phyloP scores from a whole-genome alignment of 352 stramenopile species.

The Phytophthora brassicae region DNA sequence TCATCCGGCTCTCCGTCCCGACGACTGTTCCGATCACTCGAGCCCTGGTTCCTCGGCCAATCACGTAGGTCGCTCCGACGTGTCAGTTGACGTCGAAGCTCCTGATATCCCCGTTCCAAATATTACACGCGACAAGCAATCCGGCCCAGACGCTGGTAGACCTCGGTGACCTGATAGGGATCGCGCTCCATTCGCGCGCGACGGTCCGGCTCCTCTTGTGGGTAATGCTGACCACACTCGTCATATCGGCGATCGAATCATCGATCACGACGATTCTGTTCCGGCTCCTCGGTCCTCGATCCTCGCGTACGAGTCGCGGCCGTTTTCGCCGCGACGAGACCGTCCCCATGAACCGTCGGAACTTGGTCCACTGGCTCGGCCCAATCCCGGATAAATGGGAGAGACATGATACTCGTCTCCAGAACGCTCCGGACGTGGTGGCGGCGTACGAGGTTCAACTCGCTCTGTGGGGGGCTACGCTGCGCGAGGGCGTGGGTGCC shows the following conservation, averaged over 20 bases:
- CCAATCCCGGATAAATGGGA: slow-evolving; percentile 12
- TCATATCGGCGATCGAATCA: no score
- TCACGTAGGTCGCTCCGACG: background rate
- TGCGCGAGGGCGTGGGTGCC: background rate
- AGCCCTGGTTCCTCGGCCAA: background rate
- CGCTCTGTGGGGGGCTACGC: background rate
- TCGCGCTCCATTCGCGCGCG: no score
- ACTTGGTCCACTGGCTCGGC: slow-evolving; percentile 4
- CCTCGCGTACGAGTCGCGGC: no score
- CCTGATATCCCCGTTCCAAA: background rate
- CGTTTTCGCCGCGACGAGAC: no score
- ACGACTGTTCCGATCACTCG: background rate
- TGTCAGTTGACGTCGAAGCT: background rate
- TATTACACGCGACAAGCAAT: no score
- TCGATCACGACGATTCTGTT: no score
- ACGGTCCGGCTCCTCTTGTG: no score
- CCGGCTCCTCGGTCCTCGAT: no score
- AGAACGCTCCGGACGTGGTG: slow-evolving; percentile 8
- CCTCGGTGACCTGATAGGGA: no score
- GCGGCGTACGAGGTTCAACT: slow-evolving; percentile 3
- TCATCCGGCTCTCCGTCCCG: no score
- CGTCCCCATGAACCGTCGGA: background rate
- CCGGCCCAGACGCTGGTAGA: no score
- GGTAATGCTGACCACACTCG: no score
- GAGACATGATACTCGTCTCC: background rate